Conservation (phyloP, 1,139 yeast species). For the Hyphopichia fennica region DNA sequence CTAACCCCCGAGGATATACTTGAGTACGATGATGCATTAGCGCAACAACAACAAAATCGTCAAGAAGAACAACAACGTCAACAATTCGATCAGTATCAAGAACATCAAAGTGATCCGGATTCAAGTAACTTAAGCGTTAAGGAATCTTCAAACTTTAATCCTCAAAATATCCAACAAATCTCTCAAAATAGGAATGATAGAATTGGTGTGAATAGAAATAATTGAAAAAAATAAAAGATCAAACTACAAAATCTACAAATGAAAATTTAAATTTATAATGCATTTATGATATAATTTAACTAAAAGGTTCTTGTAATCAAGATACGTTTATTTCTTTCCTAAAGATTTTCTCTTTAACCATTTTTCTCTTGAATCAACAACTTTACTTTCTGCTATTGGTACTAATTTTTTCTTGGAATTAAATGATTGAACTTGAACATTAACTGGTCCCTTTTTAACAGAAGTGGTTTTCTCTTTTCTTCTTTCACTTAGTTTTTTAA, state of each 20-base stretch:
- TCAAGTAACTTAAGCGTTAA: conserved; percentile 4
- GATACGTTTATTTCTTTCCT: conserved; percentile 28
- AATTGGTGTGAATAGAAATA: conserved; percentile 10
- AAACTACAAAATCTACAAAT: no score
- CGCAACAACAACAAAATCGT: conserved; percentile 6
- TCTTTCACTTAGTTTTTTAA: conserved; percentile 42
- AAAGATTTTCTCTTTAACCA: conserved; percentile 64
- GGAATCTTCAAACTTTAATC: conserved; percentile 1
- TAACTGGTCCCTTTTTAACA: conserved; percentile 56
- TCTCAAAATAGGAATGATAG: conserved; percentile 13
- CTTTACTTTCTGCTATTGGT: conserved; percentile 46
- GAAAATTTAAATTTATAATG: neutral
- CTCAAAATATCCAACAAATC: neutral
- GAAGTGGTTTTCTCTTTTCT: conserved; percentile 38
- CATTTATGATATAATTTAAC: neutral
- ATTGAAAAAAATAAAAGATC: no score
- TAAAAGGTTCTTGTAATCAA: neutral
- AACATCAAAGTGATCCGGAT: conserved; percentile 5
- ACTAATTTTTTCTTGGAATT: conserved; percentile 31
- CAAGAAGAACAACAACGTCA: conserved; percentile 9
- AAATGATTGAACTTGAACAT: conserved; percentile 43
- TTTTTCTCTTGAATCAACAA: conserved; percentile 47
- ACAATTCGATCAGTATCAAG: conserved; percentile 7
- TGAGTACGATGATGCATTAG: conserved; percentile 52
- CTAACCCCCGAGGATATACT: conserved; percentile 67